Base-by-base conservation (phyloP, 495 filamentous ascomycete species). In the Penicillium arizonense region DNA sequence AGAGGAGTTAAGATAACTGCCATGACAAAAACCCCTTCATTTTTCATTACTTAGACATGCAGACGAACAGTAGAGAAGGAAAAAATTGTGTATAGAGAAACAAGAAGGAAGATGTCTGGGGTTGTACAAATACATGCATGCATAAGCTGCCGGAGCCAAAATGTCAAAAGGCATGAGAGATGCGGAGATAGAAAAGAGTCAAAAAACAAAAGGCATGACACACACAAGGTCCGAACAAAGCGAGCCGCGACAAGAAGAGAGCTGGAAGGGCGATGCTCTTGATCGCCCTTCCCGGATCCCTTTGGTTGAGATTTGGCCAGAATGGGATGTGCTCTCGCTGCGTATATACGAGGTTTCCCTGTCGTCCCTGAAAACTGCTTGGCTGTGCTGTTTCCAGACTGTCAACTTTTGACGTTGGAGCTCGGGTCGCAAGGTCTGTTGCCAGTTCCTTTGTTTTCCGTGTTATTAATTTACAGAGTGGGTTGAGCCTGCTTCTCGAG, bases 51-150 rank as follows among this genome's bases (percentile, higher is more conserved):
- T 44, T 63, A 63, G 57, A 62, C 56, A 70, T 50, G 53, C 57
- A 62, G 54, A 55, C 60, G 53, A 62, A 55, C 44, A 52, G 63
- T 64, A 60, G 56, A 58, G 55, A 54, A 57, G 18, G 38, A 61
- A 63, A 59, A 56, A 63, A 57, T 40, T 18, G 41, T 56, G 47
- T 50, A 44, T 61, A 49, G 47, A 56, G 57, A 45, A 63, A 42
- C 45, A 45, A 52, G 55, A 56, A 57, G 45, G 50, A 62, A 65
- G 55, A 64, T 64, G 44, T 53, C 61, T 68, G 52, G 53, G 56
- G 56, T 67, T 71, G 61, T 75, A 75, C 64, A 74, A 75, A 67
- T 75, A 75, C 72, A 75, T 62, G 61, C 62, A 70, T 75, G 72
- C 70, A 75, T 59, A 57, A 68, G 60, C 65, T 70, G 66, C 62